Conservation (phyloP, 768 basidiomycete genomes). For the Russula sp. region DNA sequence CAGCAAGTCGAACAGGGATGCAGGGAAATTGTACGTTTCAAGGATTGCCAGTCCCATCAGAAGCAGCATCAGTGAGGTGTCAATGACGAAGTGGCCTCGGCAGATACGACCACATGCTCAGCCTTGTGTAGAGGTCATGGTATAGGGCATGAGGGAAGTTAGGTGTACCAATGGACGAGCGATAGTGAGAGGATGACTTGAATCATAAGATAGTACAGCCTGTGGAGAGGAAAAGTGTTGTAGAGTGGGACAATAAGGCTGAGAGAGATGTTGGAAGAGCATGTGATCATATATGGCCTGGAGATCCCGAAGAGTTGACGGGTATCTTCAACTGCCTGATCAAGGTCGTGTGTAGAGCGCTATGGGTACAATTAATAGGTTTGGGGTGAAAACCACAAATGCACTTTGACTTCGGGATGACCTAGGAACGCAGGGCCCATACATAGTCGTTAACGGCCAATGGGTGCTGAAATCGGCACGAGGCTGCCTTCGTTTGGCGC, state of each 20-base stretch:
- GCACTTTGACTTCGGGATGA: no score
- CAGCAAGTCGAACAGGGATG: slow-evolving; percentile 25
- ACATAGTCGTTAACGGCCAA: no score
- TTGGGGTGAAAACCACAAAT: no score
- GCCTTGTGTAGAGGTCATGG: slow-evolving; percentile 34
- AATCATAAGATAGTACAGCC: slow-evolving; percentile 68
- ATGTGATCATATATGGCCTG: slow-evolving; percentile 45
- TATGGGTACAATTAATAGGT: slow-evolving; percentile 28
- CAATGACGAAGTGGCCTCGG: slow-evolving; percentile 92
- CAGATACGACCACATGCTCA: slow-evolving; percentile 81
- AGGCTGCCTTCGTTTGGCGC: no score
- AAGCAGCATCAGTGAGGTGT: slow-evolving; percentile 86
- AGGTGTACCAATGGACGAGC: slow-evolving; percentile 36
- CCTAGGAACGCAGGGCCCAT: no score
- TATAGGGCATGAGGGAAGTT: no score
- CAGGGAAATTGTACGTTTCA: slow-evolving; percentile 70
- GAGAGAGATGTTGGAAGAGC: slow-evolving; percentile 53
- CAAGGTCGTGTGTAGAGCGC: slow-evolving; percentile 98
- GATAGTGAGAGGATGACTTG: slow-evolving; percentile 68
- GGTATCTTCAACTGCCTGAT: slow-evolving; percentile 67
- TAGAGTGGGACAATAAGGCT: slow-evolving; percentile 65
- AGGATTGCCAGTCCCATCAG: slow-evolving; percentile 53
- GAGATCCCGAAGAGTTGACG: slow-evolving; percentile 65
- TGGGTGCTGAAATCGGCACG: no score
- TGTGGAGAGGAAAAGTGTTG: slow-evolving; percentile 80